phyloP scores from a whole-genome alignment of 2,329 filamentous ascomycete species.

The Pseudopyrenochaeta lycopersici region DNA sequence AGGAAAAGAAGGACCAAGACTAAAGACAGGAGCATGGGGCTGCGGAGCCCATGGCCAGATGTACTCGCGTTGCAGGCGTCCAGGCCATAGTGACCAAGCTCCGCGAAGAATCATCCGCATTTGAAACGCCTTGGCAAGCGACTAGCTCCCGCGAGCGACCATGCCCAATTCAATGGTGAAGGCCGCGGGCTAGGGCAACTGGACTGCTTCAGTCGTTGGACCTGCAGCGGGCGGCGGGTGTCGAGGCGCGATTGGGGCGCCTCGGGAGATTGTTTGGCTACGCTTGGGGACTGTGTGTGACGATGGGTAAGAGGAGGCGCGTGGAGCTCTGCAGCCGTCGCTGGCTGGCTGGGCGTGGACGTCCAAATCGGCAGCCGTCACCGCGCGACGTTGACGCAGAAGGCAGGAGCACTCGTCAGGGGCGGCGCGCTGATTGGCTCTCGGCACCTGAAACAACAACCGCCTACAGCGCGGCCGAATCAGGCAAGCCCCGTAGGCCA shows the following conservation, averaged over 20 bases:
- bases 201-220: slow-evolving; percentile 31
- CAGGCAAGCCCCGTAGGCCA: slow-evolving; percentile 18
- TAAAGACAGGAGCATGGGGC: slow-evolving; percentile 9
- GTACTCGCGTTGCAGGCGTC: slow-evolving; percentile 37
- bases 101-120: slow-evolving; percentile 39
- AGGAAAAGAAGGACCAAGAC: slow-evolving; percentile 33
- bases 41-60: slow-evolving; percentile 33
- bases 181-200: slow-evolving; percentile 32
- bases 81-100: slow-evolving; percentile 43
- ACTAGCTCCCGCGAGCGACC: slow-evolving; percentile 36
- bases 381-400: slow-evolving; percentile 4
- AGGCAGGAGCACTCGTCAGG: slow-evolving; percentile 13
- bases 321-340: slow-evolving; percentile 7
- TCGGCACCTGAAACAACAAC: slow-evolving; percentile 24
- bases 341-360: slow-evolving; percentile 8
- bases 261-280: slow-evolving; percentile 21
- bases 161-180: slow-evolving; percentile 31
- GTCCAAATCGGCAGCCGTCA: no score
- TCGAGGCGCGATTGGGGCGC: slow-evolving; percentile 26
- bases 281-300: not conserved
- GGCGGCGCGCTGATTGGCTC: slow-evolving; percentile 22
- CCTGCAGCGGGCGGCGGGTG: slow-evolving; percentile 5
- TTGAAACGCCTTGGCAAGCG: slow-evolving; percentile 49
- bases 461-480: slow-evolving; percentile 16
- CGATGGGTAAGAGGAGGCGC: slow-evolving; percentile 10